Conservation (phyloP, 371 early-diverging fungal genomes). For the Mortierella sp. region DNA sequence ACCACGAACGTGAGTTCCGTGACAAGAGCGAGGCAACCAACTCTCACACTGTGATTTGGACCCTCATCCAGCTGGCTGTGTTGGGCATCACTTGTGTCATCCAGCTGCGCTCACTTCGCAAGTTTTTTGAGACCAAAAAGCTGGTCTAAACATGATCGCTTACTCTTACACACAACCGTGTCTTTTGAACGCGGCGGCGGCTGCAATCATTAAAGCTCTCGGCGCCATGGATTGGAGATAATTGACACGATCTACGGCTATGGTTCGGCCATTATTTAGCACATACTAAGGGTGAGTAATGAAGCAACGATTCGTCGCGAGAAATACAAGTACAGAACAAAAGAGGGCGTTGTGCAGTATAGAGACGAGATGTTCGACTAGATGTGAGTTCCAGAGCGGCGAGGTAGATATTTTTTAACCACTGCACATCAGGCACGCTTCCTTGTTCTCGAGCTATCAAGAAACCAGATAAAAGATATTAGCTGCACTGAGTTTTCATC, state of each 20-base stretch:
- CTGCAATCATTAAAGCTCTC: no score
- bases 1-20: constrained; percentile 91
- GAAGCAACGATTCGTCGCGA: no score
- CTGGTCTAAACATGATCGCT: constrained; percentile 66
- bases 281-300: no score
- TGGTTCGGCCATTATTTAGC: no score
- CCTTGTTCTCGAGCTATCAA: constrained; percentile 70
- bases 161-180: neutral
- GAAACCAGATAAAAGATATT: neutral
- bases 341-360: neutral
- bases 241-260: no score
- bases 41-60: constrained; percentile 89
- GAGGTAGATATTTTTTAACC: constrained; percentile 55
- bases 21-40: constrained; percentile 85
- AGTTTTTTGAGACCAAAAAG: constrained; percentile 95
- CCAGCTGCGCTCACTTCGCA: constrained; percentile 90
- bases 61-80: constrained; percentile 84
- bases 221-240: no score
- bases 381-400: neutral
- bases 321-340: neutral
- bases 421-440: constrained; percentile 81
- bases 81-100: constrained; percentile 85
- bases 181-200: neutral
- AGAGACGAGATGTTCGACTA: neutral
- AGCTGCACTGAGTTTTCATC: neutral